Evolutionary conservation across 116 monocot genomes (phyloP), one percentile per base, ranked within the genome.

Genomic region (Phalaenopsis hybrid): DNA sequence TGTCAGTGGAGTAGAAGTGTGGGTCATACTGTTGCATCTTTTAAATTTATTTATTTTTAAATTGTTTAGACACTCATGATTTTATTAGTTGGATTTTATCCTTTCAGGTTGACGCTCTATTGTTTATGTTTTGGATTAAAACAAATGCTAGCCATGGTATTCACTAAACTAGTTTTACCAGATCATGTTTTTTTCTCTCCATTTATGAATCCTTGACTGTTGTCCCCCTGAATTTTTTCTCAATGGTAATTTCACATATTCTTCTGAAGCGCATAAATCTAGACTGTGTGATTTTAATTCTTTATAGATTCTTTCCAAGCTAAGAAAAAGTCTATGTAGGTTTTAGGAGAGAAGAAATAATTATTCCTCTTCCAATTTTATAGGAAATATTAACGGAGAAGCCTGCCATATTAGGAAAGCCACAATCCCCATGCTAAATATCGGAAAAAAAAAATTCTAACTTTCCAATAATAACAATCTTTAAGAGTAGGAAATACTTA

Each of bases 1-100:
- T 81, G 86, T 69, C 51, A 75, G 59, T 86, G 86, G 84, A 81
- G 75, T 80, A 74, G 46, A 81, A 86, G 80, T 88, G 90, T 90
- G 77, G 79, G 88, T 85, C 55, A 78, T 63, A 28, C 25, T 46
- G n/a, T 8, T 12, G n/a, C 15, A n/a, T 0, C 33, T 81, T 34
- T 73, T 59, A n/a, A 8, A 43, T 41, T 61, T 41, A 63, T 80
- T 23, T 8, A 48, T 48, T 70, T 15, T 9, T 55, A 23, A 9
- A 6, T 63, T 17, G 63, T 13, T 77, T 23, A 37, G 49, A 31
- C 77, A 20, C 20, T 72, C 10, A 37, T 68, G 41, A 28, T 59
- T 76, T 76, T 46, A 75, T 84, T 78, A 58, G 37, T 21, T 44
- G 44, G 46, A 33, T 79, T 74, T 0, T 55, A 61, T 77, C 72